Conservation (phyloP, 2,329 filamentous ascomycete species). For the Fusarium hostae region DNA sequence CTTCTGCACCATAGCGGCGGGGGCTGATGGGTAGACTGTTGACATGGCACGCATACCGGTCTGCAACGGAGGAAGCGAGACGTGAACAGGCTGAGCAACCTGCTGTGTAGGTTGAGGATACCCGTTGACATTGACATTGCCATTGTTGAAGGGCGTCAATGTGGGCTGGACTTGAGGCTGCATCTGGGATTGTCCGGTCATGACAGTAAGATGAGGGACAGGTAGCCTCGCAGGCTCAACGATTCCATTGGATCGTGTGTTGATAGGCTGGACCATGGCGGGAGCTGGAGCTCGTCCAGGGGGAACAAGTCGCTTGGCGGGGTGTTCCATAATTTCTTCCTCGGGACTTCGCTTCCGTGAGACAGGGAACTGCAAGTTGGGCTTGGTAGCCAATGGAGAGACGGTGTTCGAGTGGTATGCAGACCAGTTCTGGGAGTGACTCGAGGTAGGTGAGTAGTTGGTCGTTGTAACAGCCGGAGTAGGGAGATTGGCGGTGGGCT, state of each 20-base stretch:
- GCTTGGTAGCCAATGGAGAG: conserved; percentile 62
- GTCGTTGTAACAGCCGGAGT: conserved; percentile 48
- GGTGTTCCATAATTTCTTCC: conserved; percentile 62
- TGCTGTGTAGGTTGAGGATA: conserved; percentile 48
- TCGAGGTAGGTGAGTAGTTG: conserved; percentile 56
- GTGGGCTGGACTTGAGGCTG: conserved; percentile 22
- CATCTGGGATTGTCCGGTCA: conserved; percentile 57
- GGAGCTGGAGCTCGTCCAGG: conserved; percentile 35
- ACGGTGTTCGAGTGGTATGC: conserved; percentile 53
- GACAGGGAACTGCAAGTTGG: conserved; percentile 53
- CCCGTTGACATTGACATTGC: conserved; percentile 51
- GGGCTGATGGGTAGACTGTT: conserved; percentile 73
- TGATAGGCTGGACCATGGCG: conserved; percentile 25
- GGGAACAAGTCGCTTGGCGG: conserved; percentile 61
- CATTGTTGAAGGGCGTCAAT: conserved; percentile 45
- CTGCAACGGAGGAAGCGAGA: conserved; percentile 72
- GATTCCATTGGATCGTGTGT: conserved; percentile 34
- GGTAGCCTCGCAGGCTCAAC: conserved; percentile 63
- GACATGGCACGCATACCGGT: conserved; percentile 77
- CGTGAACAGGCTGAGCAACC: conserved; percentile 48
- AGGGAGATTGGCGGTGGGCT: conserved; percentile 46
- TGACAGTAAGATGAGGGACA: conserved; percentile 76
- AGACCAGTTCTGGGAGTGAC: conserved; percentile 53
- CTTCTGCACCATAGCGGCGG: conserved; percentile 55
- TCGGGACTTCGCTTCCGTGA: conserved; percentile 64